Conservation (phyloP, 768 basidiomycete genomes). For the Macrolepiota albuminosa region DNA sequence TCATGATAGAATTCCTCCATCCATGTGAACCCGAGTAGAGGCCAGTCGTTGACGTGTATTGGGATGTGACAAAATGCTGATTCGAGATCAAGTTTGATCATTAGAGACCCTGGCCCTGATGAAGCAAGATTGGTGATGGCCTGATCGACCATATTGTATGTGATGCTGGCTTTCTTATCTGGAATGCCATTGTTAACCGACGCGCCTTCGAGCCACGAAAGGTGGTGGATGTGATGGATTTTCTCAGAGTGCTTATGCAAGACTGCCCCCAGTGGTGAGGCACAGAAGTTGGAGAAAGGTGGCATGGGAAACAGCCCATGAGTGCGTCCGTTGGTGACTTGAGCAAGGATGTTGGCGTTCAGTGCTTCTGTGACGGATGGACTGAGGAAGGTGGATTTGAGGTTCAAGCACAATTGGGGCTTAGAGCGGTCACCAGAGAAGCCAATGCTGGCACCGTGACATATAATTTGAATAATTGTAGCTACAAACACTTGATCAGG, state of each 20-base stretch:
- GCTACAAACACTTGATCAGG: not conserved
- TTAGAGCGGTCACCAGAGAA: not conserved
- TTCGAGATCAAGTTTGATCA: not conserved
- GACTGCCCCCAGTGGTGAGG: not conserved
- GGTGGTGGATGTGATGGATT: no score
- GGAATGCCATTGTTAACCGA: not conserved
- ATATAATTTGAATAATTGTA: not conserved
- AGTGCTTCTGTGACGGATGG: not conserved
- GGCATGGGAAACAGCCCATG: not conserved
- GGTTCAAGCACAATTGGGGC: not conserved
- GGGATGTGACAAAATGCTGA: not conserved
- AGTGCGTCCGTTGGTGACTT: not conserved
- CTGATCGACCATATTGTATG: not conserved
- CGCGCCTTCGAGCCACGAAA: no score
- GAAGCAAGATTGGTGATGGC: not conserved
- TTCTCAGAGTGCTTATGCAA: no score
- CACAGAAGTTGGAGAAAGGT: not conserved
- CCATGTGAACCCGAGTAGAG: not conserved
- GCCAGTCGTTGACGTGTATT: not conserved
- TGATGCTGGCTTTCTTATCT: not conserved
- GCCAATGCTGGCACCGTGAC: not conserved
- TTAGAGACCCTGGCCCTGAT: not conserved
- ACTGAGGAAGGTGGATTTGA: not conserved
- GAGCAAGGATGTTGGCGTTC: not conserved
- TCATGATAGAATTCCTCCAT: not conserved